A percentile compares a stretch with the other conserved stretches of the same genome.
phyloP scores from a whole-genome alignment of 2,329 filamentous ascomycete genomes.

The Tolypocladium tropicale region DNA sequence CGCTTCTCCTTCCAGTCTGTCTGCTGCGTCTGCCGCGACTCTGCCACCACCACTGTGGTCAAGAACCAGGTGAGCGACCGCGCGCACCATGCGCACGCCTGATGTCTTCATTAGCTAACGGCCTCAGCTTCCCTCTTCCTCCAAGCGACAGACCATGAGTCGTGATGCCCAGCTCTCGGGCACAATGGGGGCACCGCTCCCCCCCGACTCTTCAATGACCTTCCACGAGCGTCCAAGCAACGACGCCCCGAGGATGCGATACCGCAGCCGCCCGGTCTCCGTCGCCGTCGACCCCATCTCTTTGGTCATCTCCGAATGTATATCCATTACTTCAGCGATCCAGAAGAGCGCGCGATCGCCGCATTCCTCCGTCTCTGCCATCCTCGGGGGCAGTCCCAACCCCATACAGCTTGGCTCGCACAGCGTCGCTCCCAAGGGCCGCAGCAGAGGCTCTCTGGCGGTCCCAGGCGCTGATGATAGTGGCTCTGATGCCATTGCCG shows the following conservation, averaged over 20 bases:
- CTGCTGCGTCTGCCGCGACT: not conserved
- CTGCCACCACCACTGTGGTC: not conserved
- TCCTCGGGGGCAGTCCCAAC: conserved; percentile 68
- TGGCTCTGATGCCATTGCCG: conserved; percentile 33
- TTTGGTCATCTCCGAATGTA: conserved; percentile 95
- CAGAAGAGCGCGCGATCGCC: conserved; percentile 95
- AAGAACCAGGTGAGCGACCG: not conserved
- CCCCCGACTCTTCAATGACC: not conserved
- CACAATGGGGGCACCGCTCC: conserved; percentile 14
- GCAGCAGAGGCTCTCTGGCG: conserved; percentile 29
- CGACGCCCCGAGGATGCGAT: conserved; percentile 40
- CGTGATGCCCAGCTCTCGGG: conserved; percentile 17
- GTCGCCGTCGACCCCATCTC: conserved; percentile 87
- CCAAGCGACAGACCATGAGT: conserved; percentile 17
- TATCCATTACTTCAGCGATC: conserved; percentile 95
- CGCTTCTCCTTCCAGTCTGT: not conserved
- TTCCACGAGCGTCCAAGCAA: conserved; percentile 2
- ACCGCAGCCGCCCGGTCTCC: conserved; percentile 53
- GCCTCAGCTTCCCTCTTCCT: not conserved
- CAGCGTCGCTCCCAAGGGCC: conserved; percentile 27
- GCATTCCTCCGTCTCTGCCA: conserved; percentile 91
- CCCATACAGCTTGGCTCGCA: conserved; percentile 42
- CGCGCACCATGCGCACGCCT: not conserved
- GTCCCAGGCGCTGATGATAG: conserved; percentile 26
- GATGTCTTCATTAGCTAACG: not conserved